Evolutionary conservation across 73 alveolate species (phyloP).

Genomic region (Symbiodinium pilosum): DNA sequence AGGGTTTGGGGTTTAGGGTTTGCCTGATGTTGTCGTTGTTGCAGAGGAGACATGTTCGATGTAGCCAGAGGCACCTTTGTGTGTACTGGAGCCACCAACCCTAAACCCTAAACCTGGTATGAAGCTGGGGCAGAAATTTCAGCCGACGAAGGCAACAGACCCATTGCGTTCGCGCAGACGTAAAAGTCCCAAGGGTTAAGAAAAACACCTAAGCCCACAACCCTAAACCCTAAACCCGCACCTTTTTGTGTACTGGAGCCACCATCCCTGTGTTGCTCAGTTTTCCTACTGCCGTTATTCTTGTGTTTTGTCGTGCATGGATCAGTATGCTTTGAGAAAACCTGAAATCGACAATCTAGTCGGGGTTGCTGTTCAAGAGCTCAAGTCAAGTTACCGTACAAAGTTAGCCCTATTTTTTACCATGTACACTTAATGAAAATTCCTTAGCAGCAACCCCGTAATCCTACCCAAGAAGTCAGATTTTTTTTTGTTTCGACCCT

Average conservation of each 20-base stretch:
- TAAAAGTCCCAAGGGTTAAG: too few species aligned
- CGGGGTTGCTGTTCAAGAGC: neutral
- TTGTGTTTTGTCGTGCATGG: neutral
- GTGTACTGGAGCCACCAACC: neutral
- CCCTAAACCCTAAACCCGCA: neutral
- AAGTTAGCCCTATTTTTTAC: neutral
- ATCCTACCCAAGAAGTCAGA: too few species aligned
- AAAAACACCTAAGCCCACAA: neutral
- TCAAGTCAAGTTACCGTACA: neutral
- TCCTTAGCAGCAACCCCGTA: neutral
- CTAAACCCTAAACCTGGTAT: neutral
- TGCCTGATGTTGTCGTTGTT: too few species aligned
- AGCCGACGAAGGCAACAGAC: too few species aligned
- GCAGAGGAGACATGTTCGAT: too few species aligned
- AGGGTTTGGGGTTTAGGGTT: neutral
- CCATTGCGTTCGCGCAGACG: too few species aligned
- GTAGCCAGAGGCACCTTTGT: neutral
- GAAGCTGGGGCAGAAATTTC: too few species aligned
- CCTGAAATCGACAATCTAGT: neutral
- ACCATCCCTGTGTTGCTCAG: neutral
- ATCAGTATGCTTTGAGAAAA: neutral
- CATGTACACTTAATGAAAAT: neutral
- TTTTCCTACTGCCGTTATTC: neutral
- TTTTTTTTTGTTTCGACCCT: neutral
- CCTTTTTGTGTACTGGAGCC: neutral